phyloP scores from a whole-genome alignment of 495 filamentous ascomycete genomes.

The Daldinia decipiens region DNA sequence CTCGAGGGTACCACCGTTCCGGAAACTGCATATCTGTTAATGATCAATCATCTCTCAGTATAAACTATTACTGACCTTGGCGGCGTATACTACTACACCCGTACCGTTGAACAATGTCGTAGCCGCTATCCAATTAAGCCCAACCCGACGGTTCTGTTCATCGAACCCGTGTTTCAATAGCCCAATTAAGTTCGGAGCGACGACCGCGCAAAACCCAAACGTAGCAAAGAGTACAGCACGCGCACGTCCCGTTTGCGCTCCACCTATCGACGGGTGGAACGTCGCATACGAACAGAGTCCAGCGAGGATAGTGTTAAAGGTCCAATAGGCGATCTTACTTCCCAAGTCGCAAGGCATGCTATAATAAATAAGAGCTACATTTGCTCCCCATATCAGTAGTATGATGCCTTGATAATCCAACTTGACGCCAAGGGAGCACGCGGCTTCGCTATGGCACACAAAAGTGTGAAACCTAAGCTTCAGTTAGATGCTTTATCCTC shows the following conservation, averaged over 20 bases:
- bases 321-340: neutral
- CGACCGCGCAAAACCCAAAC: conserved; percentile 55
- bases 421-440: conserved; percentile 54
- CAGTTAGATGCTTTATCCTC: neutral
- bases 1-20: conserved; percentile 56
- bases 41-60: neutral
- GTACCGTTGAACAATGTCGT: neutral
- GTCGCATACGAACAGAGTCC: neutral
- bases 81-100: neutral
- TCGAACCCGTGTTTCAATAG: conserved; percentile 52
- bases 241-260: conserved; percentile 49
- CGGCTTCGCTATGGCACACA: conserved; percentile 57
- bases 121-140: conserved; percentile 2
- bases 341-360: conserved; percentile 47
- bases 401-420: conserved; percentile 65
- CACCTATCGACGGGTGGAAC: conserved; percentile 44
- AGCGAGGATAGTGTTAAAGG: neutral
- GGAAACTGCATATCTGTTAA: conserved; percentile 55
- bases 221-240: conserved; percentile 55
- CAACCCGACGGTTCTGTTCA: conserved; percentile 48
- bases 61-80: neutral
- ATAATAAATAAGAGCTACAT: conserved; percentile 63
- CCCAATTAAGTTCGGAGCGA: conserved; percentile 57
- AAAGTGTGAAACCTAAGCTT: conserved; percentile 59
- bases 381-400: conserved; percentile 63